These are phyloP conservation scores for Kluyveromyces sp. DNA, from an alignment of 1,139 yeast species.

Conservation along the genomic window DNA sequence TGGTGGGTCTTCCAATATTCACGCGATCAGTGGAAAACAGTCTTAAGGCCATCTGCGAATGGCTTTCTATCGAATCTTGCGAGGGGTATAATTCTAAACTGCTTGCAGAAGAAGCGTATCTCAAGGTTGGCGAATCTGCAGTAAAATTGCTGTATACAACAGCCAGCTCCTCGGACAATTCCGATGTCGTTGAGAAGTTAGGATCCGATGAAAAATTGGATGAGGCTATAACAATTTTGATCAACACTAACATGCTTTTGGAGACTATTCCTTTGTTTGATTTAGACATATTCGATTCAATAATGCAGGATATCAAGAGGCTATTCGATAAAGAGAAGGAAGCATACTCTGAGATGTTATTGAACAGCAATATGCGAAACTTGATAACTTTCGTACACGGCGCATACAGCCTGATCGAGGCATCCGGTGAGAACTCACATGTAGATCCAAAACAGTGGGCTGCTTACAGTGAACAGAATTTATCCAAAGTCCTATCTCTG, in stretches of 20 bases:
- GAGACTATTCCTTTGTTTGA: conserved; percentile 37
- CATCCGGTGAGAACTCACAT: conserved; percentile 29
- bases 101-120: conserved; percentile 17
- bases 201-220: conserved; percentile 40
- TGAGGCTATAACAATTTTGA: conserved; percentile 53
- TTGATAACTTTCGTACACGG: conserved; percentile 59
- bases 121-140: conserved; percentile 18
- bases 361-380: conserved; percentile 57
- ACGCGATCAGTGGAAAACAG: conserved; percentile 33
- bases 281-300: conserved; percentile 17
- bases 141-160: conserved; percentile 14
- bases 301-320: conserved; percentile 32
- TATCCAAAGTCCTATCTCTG: conserved; percentile 49
- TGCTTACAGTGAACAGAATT: conserved; percentile 52
- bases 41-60: conserved; percentile 16
- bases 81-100: conserved; percentile 10
- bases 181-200: conserved; percentile 5
- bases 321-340: conserved; percentile 39
- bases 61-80: conserved; percentile 18
- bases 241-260: conserved; percentile 53
- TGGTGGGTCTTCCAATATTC: conserved; percentile 42
- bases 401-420: conserved; percentile 47
- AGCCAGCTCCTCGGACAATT: conserved; percentile 8
- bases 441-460: conserved; percentile 54
- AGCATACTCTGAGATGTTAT: conserved; percentile 43